These are phyloP conservation scores for Acorus gramineus DNA, from an alignment of 106 monocot genomes.

Conservation along the genomic window DNA sequence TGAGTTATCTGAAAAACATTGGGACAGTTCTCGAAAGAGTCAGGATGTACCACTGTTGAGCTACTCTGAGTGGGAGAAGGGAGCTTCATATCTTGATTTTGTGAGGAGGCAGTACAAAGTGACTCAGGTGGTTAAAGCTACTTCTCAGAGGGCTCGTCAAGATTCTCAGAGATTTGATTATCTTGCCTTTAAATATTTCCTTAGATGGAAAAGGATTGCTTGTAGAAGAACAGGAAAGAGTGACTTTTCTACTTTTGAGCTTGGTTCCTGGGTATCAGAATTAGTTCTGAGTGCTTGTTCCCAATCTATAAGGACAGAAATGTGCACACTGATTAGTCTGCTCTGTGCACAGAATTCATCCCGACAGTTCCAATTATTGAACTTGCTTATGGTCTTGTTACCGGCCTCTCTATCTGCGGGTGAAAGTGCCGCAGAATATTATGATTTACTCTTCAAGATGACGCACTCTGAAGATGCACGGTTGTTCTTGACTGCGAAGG, in stretches of 20 bases:
- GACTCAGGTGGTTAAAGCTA: conserved; percentile 51
- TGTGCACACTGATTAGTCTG: conserved; percentile 66
- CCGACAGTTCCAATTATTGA: conserved; percentile 76
- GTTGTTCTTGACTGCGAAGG: conserved; percentile 81
- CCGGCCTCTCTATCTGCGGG: conserved; percentile 68
- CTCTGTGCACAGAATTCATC: conserved; percentile 67
- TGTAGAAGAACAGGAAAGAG: conserved; percentile 49
- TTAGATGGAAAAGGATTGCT: conserved; percentile 76
- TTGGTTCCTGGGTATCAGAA: conserved; percentile 95
- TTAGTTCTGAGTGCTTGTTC: conserved; percentile 95
- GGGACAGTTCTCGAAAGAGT: conserved; percentile 34
- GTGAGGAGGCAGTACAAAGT: conserved; percentile 89
- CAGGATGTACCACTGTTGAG: conserved; percentile 70
- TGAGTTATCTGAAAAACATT: conserved; percentile 40
- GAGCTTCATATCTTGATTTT: conserved; percentile 98
- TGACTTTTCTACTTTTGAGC: conserved; percentile 74
- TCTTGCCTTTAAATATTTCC: conserved; percentile 78
- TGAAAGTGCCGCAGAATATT: conserved; percentile 97
- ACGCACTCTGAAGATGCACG: conserved; percentile 64
- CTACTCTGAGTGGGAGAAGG: conserved; percentile 94
- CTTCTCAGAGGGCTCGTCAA: conserved; percentile 46
- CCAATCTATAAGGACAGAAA: conserved; percentile 92
- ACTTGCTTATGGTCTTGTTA: conserved; percentile 66
- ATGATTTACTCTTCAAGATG: conserved; percentile 83
- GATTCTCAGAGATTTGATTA: conserved; percentile 67